These are phyloP conservation scores for Anthracocystis walkeri DNA, from an alignment of 1,284 basidiomycete genomes.

Conservation along the genomic window DNA sequence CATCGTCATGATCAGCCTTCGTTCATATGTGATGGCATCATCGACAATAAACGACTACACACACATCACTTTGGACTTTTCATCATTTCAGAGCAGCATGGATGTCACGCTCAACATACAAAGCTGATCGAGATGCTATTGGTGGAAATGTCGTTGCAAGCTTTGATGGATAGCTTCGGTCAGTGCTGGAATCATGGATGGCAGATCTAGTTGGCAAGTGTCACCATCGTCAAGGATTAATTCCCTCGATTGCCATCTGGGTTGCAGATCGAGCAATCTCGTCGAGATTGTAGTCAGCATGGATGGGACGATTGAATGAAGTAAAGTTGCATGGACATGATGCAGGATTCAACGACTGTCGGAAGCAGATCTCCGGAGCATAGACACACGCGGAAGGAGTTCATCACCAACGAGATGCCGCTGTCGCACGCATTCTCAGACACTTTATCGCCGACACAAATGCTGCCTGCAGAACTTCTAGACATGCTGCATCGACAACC, in stretches of 20 bases:
- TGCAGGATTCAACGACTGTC: background rate
- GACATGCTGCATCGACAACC: background rate
- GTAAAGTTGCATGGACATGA: background rate
- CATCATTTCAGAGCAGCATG: background rate
- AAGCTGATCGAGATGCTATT: background rate
- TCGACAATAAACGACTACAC: constrained; percentile 6
- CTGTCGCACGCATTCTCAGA: too few relatives aligned
- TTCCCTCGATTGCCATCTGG: background rate
- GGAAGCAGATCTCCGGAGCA: background rate
- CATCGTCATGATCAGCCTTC: background rate
- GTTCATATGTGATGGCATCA: background rate
- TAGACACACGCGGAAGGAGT: background rate
- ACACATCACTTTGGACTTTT: background rate
- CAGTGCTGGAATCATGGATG: background rate
- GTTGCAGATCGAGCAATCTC: background rate
- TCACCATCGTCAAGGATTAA: background rate
- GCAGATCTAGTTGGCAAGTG: background rate
- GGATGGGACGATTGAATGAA: background rate
- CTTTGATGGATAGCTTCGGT: background rate
- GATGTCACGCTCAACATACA: background rate
- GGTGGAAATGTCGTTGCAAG: background rate
- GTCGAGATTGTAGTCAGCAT: background rate
- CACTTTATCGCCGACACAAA: too few relatives aligned
- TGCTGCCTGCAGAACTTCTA: background rate
- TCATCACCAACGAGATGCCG: background rate